These are phyloP conservation scores for Ilyonectria robusta DNA, from an alignment of 2,329 filamentous ascomycete species.

Conservation along the genomic window DNA sequence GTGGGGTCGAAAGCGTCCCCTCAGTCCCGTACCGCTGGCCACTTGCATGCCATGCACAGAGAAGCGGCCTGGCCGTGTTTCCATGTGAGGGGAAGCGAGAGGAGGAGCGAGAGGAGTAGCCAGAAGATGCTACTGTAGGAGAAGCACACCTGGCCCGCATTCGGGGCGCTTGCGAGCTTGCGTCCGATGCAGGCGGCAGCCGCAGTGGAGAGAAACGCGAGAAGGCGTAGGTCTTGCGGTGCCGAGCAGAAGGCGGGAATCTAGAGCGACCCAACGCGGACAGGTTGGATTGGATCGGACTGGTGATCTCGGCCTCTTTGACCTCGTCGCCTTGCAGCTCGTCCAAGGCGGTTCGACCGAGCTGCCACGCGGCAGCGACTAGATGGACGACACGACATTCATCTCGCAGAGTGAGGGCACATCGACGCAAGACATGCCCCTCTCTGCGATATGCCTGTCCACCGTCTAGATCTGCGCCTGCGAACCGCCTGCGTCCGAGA, in stretches of 20 bases:
- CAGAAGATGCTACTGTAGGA: background rate
- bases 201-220: conserved; percentile 2
- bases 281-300: background rate
- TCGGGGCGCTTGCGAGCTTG: conserved; percentile 4
- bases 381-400: conserved; percentile 5
- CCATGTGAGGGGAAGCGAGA: background rate
- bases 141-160: background rate
- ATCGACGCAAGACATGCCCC: background rate
- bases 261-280: background rate
- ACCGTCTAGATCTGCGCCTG: conserved; percentile 3
- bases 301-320: conserved; percentile 7
- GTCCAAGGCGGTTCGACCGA: conserved; percentile 1
- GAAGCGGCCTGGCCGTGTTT: background rate
- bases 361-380: conserved; percentile 22
- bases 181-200: conserved; percentile 26
- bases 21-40: background rate
- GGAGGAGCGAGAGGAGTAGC: background rate
- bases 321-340: conserved; percentile 1
- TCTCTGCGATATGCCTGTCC: conserved; percentile 12
- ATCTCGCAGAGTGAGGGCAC: conserved; percentile 4
- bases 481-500: conserved; percentile 14
- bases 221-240: background rate
- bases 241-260: background rate
- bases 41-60: background rate
- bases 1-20: background rate